Evolutionary conservation across 306 rosid species (phyloP).

Genomic region (Acacia acuminata): DNA sequence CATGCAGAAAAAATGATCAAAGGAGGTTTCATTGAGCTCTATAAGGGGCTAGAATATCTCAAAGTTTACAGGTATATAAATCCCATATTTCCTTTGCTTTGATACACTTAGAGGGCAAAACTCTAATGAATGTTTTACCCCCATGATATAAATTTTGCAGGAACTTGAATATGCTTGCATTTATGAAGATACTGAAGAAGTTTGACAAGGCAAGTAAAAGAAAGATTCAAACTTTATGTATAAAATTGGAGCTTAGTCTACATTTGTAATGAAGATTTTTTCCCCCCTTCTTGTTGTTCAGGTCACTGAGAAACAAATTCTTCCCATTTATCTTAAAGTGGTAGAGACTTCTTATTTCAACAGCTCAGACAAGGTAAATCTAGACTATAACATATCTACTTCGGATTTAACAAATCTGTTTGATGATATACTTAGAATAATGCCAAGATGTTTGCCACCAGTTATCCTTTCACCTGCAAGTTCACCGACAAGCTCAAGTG

Average conservation of each 20-base stretch:
- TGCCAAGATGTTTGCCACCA: conserved; percentile 57
- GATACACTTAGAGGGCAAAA: background rate
- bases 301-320: conserved; percentile 86
- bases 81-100: background rate
- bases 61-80: conserved; percentile 75
- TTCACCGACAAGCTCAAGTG: conserved; percentile 73
- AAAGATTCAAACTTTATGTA: conserved; percentile 19
- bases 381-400: conserved; percentile 30
- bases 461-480: conserved; percentile 37
- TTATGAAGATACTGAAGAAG: conserved; percentile 90
- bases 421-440: conserved; percentile 34
- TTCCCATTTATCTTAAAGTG: conserved; percentile 83
- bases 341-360: conserved; percentile 96
- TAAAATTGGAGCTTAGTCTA: conserved; percentile 16
- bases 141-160: conserved; percentile 48
- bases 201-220: conserved; percentile 81
- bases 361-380: conserved; percentile 89
- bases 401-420: conserved; percentile 27
- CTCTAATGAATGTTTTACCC: conserved; percentile 26
- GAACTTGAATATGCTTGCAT: conserved; percentile 95
- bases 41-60: conserved; percentile 88
- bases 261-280: background rate
- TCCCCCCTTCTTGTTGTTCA: conserved; percentile 36
- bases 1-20: conserved; percentile 95
- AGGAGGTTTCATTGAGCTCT: conserved; percentile 90